phyloP scores from a whole-genome alignment of 257 asterid species.

The Perilla frutescens region DNA sequence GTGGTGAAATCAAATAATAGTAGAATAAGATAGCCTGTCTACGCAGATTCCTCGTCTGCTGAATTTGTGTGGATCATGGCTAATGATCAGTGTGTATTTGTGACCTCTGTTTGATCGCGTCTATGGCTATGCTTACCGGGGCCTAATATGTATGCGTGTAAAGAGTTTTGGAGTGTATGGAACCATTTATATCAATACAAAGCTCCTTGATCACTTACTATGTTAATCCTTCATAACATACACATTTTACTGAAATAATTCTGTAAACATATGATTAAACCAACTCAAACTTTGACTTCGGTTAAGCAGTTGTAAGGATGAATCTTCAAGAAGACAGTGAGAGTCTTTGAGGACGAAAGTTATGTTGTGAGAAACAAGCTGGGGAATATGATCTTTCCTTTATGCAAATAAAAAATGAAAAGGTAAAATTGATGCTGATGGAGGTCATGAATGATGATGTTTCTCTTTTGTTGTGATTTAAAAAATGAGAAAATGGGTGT shows the following conservation, averaged over 20 bases:
- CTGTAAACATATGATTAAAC: too few relatives aligned
- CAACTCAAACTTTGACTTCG: not conserved
- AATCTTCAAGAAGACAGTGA: too few relatives aligned
- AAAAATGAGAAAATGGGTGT: not conserved
- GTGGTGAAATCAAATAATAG: slow-evolving; percentile 26
- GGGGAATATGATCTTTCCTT: too few relatives aligned
- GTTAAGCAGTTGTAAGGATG: too few relatives aligned
- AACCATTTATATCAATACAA: not conserved
- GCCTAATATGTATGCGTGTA: slow-evolving; percentile 23
- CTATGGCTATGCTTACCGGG: slow-evolving; percentile 2
- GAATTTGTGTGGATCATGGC: slow-evolving; percentile 15
- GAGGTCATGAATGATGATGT: not conserved
- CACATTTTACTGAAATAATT: not conserved
- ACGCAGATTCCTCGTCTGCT: not conserved
- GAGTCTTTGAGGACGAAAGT: too few relatives aligned
- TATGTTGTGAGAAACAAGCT: too few relatives aligned
- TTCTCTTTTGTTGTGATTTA: not conserved
- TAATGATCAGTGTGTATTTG: slow-evolving; percentile 7
- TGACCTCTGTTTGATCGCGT: slow-evolving; percentile 9
- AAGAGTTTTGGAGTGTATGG: slow-evolving; percentile 10
- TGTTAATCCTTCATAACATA: not conserved
- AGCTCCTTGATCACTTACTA: slow-evolving; percentile 20
- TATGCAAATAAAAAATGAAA: too few relatives aligned
- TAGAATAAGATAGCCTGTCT: slow-evolving; percentile 27
- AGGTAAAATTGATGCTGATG: too few relatives aligned